These are phyloP conservation scores for Euphorbia celastroides DNA, from an alignment of 441 rosid species.

Conservation along the genomic window DNA sequence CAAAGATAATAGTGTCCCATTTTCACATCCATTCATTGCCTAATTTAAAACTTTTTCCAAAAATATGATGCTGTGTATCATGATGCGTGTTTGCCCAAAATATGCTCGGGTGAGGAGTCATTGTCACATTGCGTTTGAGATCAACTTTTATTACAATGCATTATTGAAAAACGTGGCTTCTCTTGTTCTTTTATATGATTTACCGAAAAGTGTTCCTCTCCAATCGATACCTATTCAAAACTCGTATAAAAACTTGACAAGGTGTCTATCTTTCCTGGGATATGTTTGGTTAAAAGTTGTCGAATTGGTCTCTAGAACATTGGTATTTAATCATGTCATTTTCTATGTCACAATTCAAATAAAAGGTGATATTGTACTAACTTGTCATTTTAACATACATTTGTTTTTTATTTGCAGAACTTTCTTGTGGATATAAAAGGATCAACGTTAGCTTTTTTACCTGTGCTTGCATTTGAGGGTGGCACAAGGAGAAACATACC, in stretches of 20 bases:
- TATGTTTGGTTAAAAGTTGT: no score
- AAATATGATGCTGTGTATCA: not conserved
- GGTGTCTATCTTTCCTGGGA: no score
- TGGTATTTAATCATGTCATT: not conserved
- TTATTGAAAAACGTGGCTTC: no score
- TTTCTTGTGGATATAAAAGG: slow-evolving; percentile 86
- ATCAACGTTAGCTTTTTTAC: slow-evolving; percentile 63
- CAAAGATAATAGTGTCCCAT: not conserved
- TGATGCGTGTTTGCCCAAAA: not conserved
- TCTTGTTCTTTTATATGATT: no score
- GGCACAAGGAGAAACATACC: slow-evolving; percentile 81
- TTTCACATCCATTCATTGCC: not conserved
- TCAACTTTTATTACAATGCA: no score
- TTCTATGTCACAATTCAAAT: not conserved
- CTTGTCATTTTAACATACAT: not conserved
- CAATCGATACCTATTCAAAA: no score
- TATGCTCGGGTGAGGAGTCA: not conserved
- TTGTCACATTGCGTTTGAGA: no score
- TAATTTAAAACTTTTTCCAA: not conserved
- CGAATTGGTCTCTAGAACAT: not conserved
- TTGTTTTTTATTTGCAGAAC: slow-evolving; percentile 35
- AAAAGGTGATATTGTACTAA: not conserved
- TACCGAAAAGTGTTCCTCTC: no score
- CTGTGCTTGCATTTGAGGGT: slow-evolving; percentile 91
- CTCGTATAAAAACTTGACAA: no score